Evolutionary conservation across 768 basidiomycete genomes (phyloP).

Genomic region (Nidularia pulvinata): DNA sequence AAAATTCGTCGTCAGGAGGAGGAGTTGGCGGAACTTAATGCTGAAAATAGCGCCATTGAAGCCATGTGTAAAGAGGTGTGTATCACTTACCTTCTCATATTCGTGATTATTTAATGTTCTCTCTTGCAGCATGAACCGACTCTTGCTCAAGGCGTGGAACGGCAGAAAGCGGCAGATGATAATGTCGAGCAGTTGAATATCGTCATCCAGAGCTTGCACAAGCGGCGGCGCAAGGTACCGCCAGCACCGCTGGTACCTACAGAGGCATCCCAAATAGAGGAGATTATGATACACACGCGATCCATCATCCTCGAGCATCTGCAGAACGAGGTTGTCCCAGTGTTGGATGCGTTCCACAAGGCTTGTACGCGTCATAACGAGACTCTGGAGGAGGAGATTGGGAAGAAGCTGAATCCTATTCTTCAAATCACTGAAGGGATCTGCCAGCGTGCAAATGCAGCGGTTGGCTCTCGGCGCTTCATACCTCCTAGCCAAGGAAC

Average conservation of each 20-base stretch:
- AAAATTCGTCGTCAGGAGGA: slow-evolving; percentile 20
- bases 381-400: slow-evolving; percentile 18
- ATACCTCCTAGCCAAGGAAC: too few species aligned
- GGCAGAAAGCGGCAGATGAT: neutral
- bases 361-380: slow-evolving; percentile 17
- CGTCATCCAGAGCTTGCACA: slow-evolving; percentile 17
- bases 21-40: slow-evolving; percentile 24
- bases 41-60: slow-evolving; percentile 38
- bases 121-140: too few species aligned
- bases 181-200: neutral
- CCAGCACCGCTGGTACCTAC: slow-evolving; percentile 5
- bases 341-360: slow-evolving; percentile 19
- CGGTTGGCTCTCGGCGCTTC: too few species aligned
- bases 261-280: slow-evolving; percentile 8
- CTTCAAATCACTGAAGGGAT: slow-evolving; percentile 25
- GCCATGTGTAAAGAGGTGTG: slow-evolving; percentile 17
- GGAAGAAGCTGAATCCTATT: slow-evolving; percentile 24
- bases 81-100: neutral
- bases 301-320: slow-evolving; percentile 14
- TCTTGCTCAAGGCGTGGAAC: too few species aligned
- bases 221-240: slow-evolving; percentile 8
- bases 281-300: slow-evolving; percentile 6
- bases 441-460: slow-evolving; percentile 12
- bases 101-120: too few species aligned
- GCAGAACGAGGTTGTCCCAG: slow-evolving; percentile 14